Evolutionary conservation across 2,329 filamentous ascomycete genomes (phyloP), one percentile per base, ranked within the genome.

Genomic region (Didymella sp.): DNA sequence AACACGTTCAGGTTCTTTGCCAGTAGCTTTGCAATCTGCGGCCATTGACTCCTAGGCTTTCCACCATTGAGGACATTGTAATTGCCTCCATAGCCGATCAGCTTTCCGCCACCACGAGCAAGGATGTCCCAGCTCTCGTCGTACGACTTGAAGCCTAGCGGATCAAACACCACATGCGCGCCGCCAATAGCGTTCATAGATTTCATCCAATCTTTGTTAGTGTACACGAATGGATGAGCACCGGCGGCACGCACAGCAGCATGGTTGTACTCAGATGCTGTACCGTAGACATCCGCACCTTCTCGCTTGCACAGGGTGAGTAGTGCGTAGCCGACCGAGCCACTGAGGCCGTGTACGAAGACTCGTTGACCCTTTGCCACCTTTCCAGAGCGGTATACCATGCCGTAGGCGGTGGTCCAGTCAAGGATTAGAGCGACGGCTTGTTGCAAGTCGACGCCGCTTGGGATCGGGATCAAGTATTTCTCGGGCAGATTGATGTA

Each of bases 291-390:
- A 17, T 73, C 71, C 21, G 81, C 81, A 21, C 81, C 81, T 42
- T 75, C 69, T 4, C 78, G 66, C 46, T 76, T 73, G 60, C 77
- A 78, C 3, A 83, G 70, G 1, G 68, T 73, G 70, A 80, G 75
- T 21, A 78, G 37, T 0, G 76, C 81, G 50, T 73, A 78, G 17
- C 81, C 81, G 1, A 83, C 81, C 7, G 81, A 80, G 27, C 81
- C 81, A 58, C 80, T 82, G 22, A 82, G 68, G 31, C 81, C 80
- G 65, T 84, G 82, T 17, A 84, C 68, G 62, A 84, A 84, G 41
- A 83, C 80, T 21, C 77, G 76, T 51, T 81, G 75, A 27, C 80
- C 81, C 25, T 72, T 69, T 1, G 67, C 45, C 1, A 83, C 78
- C 28, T 77, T 73, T 3, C 79, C 79, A 15, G 61, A 42, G 17